Conservation (phyloP, 169 alveolate genomes). For the Babesia ovata region DNA sequence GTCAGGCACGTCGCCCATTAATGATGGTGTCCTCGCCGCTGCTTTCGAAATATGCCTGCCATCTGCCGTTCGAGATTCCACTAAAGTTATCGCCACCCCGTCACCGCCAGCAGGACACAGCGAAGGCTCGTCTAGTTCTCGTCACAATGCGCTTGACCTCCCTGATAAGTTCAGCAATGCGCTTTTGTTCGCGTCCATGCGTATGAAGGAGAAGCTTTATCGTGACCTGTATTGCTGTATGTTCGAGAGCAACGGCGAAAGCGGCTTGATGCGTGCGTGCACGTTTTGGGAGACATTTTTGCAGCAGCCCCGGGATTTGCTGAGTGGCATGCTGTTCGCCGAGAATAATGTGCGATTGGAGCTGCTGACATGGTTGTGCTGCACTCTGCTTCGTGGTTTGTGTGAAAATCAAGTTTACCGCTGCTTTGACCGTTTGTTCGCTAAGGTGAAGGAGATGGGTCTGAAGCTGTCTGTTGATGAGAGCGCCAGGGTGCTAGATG, state of each 20-base stretch:
- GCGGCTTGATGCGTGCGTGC: conserved; percentile 19
- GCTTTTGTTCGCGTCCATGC: neutral
- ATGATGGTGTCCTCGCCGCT: no score
- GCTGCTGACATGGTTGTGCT: conserved; percentile 31
- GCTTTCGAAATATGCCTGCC: no score
- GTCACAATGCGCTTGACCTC: neutral
- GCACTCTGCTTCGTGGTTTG: conserved; percentile 9
- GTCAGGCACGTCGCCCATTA: no score
- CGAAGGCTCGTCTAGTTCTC: no score
- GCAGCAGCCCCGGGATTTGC: conserved; percentile 13
- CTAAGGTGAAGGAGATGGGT: conserved; percentile 17
- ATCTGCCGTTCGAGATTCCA: no score
- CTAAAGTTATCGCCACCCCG: neutral
- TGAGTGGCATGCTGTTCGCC: conserved; percentile 11
- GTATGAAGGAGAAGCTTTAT: conserved; percentile 13
- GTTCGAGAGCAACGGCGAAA: conserved; percentile 25
- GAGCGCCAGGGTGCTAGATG: conserved; percentile 13
- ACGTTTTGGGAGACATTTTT: conserved; percentile 39
- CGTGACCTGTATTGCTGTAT: conserved; percentile 39
- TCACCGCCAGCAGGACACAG: neutral
- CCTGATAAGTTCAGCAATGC: conserved; percentile 3
- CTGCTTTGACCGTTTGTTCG: conserved; percentile 17
- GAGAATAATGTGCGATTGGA: conserved; percentile 13
- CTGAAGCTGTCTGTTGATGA: conserved; percentile 26
- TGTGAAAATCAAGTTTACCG: conserved; percentile 34